These are phyloP conservation scores for Ogataea methanolica DNA, from an alignment of 805 yeast species.

Conservation along the genomic window DNA sequence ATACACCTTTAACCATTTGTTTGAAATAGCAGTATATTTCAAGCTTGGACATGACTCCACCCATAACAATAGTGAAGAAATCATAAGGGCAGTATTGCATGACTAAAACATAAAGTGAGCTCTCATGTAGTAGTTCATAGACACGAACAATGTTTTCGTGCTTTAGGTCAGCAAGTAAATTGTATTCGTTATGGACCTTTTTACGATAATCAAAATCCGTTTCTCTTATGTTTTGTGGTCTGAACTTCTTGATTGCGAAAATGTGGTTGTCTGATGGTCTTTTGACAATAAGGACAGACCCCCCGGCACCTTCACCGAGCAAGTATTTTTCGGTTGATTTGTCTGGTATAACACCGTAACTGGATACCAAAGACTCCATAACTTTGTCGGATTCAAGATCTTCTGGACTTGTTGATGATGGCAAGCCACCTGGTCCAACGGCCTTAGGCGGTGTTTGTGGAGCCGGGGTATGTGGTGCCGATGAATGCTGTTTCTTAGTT, in stretches of 20 bases:
- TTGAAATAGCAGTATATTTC: slow-evolving; percentile 80
- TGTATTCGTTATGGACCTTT: slow-evolving; percentile 78
- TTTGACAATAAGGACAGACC: slow-evolving; percentile 78
- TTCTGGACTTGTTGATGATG: not conserved
- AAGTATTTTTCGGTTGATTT: slow-evolving; percentile 32
- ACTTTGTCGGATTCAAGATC: slow-evolving; percentile 6
- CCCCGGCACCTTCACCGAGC: slow-evolving; percentile 92
- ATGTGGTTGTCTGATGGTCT: slow-evolving; percentile 50
- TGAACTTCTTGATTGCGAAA: slow-evolving; percentile 85
- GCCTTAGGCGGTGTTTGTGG: not conserved
- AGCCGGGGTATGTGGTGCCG: not conserved
- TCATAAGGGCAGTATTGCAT: slow-evolving; percentile 95
- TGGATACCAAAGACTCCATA: slow-evolving; percentile 40
- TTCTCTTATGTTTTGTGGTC: slow-evolving; percentile 60
- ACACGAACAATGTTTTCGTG: slow-evolving; percentile 82
- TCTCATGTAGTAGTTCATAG: slow-evolving; percentile 71
- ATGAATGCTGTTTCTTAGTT: not conserved
- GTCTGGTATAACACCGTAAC: slow-evolving; percentile 68
- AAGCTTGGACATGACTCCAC: slow-evolving; percentile 64
- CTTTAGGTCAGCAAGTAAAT: slow-evolving; percentile 70
- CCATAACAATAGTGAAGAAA: slow-evolving; percentile 90
- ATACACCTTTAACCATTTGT: slow-evolving; percentile 74
- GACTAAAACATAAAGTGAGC: slow-evolving; percentile 59
- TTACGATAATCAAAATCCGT: slow-evolving; percentile 63
- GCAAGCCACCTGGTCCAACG: not conserved